Evolutionary conservation across 2,329 filamentous ascomycete genomes (phyloP).

Genomic region (Cordyceps javanica): DNA sequence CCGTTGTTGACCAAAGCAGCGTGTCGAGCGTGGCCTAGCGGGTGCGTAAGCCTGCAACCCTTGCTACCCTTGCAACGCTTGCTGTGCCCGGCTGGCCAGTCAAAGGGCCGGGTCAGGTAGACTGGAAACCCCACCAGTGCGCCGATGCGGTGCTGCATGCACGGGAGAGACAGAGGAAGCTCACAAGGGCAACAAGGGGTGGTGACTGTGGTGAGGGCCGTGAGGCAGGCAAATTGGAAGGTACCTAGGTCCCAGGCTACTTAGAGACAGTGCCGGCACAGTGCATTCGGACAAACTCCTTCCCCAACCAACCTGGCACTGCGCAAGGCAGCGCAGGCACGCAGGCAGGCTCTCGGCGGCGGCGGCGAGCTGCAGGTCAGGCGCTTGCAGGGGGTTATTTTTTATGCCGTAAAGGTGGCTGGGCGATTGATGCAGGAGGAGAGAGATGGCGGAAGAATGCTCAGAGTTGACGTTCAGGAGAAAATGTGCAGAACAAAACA

Average conservation of each 20-base stretch:
- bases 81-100: background rate
- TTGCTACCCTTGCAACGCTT: background rate
- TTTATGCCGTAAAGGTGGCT: background rate
- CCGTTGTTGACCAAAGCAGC: background rate
- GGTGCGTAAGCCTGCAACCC: background rate
- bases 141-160: background rate
- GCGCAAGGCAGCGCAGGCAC: background rate
- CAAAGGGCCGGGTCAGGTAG: background rate
- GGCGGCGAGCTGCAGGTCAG: background rate
- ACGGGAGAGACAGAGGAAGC: background rate
- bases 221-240: background rate
- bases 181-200: too few relatives aligned
- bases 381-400: constrained; percentile 1
- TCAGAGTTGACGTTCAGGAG: background rate
- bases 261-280: constrained; percentile 1
- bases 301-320: background rate
- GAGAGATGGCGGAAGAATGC: too few relatives aligned
- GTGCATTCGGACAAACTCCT: background rate
- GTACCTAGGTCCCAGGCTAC: background rate
- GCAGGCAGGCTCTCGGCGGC: background rate
- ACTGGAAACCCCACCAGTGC: background rate
- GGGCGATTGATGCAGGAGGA: too few relatives aligned
- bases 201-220: too few relatives aligned
- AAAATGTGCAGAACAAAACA: too few relatives aligned
- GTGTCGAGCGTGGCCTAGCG: too few relatives aligned